A percentile compares a stretch with the other conserved stretches of the same genome.
Conservation (phyloP, 192 early-diverging fungal species). For the Rhizoclosmatium globosum region DNA sequence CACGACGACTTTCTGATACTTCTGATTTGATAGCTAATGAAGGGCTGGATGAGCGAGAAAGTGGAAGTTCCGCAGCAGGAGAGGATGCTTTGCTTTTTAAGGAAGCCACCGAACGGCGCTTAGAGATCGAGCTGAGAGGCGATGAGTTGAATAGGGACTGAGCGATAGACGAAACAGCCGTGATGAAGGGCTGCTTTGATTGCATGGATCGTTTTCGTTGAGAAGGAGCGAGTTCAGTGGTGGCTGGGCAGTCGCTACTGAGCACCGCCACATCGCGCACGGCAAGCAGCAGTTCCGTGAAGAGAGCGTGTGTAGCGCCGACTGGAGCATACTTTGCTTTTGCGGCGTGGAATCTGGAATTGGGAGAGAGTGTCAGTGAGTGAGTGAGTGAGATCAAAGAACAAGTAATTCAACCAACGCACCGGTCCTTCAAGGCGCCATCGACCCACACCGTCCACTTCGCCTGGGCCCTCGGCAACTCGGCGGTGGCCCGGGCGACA, state of each 20-base stretch:
- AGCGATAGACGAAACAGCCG: background rate
- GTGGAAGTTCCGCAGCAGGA: too few species aligned
- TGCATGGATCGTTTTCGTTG: background rate
- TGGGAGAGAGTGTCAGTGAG: background rate
- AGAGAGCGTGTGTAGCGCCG: constrained; percentile 22
- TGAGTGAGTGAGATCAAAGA: background rate
- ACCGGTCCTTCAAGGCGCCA: constrained; percentile 26
- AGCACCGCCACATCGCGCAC: background rate
- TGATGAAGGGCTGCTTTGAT: background rate
- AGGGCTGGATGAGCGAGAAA: too few species aligned
- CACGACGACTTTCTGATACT: too few species aligned
- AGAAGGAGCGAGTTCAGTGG: background rate
- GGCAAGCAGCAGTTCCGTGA: constrained; percentile 25
- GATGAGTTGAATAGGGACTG: background rate
- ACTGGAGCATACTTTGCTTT: background rate
- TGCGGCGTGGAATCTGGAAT: constrained; percentile 30
- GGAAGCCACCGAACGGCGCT: background rate
- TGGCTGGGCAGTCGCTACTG: background rate
- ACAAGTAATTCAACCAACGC: background rate
- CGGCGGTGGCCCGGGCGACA: background rate
- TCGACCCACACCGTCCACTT: constrained; percentile 39
- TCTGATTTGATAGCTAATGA: too few species aligned
- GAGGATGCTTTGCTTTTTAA: background rate
- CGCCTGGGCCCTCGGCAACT: background rate
- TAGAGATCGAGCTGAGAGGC: background rate